A percentile compares a stretch with the other conserved stretches of the same genome.
These are phyloP conservation scores for Mycena capillaripes DNA, from an alignment of 768 basidiomycete genomes.

Conservation along the genomic window DNA sequence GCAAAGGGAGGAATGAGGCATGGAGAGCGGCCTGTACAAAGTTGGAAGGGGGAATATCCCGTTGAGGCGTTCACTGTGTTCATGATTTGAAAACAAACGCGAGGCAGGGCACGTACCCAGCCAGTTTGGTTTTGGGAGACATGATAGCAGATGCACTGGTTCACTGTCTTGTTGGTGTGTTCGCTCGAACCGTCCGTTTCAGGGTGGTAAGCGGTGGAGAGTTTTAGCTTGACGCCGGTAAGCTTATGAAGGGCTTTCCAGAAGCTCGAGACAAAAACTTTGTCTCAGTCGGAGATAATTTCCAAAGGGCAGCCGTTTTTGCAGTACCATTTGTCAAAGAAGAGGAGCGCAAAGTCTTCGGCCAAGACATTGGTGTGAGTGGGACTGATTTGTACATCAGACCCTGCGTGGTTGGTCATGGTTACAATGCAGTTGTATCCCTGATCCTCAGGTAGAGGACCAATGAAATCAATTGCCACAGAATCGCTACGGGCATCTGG, in stretches of 20 bases:
- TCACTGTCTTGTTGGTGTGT: conserved; percentile 47
- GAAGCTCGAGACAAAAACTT: conserved; percentile 47
- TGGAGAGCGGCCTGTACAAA: no score
- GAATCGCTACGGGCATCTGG: conserved; percentile 20
- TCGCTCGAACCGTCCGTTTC: conserved; percentile 52
- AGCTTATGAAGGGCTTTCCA: no score
- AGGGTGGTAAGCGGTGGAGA: conserved; percentile 48
- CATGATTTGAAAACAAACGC: conserved; percentile 49
- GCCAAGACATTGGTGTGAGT: conserved; percentile 21
- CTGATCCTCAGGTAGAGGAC: conserved; percentile 25
- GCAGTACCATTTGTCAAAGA: conserved; percentile 42
- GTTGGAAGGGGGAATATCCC: neutral
- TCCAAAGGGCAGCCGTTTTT: conserved; percentile 43
- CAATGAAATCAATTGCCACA: conserved; percentile 9
- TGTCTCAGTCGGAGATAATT: conserved; percentile 47
- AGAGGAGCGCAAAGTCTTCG: conserved; percentile 23
- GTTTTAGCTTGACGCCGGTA: conserved; percentile 32
- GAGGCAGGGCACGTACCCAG: conserved; percentile 45
- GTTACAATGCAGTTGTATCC: conserved; percentile 20
- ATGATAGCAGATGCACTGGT: conserved; percentile 44
- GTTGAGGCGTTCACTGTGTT: conserved; percentile 38
- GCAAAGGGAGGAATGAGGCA: no score
- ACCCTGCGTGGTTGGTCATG: neutral
- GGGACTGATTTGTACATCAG: conserved; percentile 29
- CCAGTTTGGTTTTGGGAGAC: conserved; percentile 47